These are phyloP conservation scores for Boletus sp. DNA, from an alignment of 768 basidiomycete species.

Conservation along the genomic window DNA sequence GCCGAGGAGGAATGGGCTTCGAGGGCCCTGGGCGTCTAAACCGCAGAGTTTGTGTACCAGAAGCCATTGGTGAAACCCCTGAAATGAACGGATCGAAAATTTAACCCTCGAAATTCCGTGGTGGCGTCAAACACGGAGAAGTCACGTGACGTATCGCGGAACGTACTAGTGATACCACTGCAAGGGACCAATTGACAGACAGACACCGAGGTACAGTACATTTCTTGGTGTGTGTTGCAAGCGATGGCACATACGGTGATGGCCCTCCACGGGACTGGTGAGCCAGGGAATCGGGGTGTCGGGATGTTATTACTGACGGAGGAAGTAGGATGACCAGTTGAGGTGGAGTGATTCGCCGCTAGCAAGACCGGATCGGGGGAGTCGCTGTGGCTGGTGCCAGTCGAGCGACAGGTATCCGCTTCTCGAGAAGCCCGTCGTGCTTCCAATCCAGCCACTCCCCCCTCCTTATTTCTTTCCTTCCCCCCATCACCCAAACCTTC, in stretches of 20 bases:
- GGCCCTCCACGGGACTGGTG: neutral
- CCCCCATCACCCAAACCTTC: constrained; percentile 11
- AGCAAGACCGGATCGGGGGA: constrained; percentile 31
- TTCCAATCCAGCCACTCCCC: constrained; percentile 24
- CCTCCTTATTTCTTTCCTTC: constrained; percentile 29
- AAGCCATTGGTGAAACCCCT: constrained; percentile 34
- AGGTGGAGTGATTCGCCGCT: constrained; percentile 25
- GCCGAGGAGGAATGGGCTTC: constrained; percentile 26
- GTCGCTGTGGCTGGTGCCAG: constrained; percentile 26
- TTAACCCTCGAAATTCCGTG: no score
- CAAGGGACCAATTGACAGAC: neutral
- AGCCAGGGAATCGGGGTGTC: neutral
- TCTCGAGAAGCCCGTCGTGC: constrained; percentile 30
- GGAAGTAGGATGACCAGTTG: constrained; percentile 18
- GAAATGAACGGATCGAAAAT: neutral
- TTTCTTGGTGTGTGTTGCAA: neutral
- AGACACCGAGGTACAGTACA: neutral
- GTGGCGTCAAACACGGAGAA: neutral
- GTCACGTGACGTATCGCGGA: constrained; percentile 20
- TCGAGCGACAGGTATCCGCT: constrained; percentile 23
- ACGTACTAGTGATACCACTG: no score
- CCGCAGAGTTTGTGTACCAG: constrained; percentile 49
- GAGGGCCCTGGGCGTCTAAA: constrained; percentile 44
- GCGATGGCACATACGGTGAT: neutral
- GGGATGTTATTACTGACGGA: neutral